Evolutionary conservation across 805 yeast species (phyloP), one percentile per base, ranked within the genome.

Genomic region (Komagataella ulmi): DNA sequence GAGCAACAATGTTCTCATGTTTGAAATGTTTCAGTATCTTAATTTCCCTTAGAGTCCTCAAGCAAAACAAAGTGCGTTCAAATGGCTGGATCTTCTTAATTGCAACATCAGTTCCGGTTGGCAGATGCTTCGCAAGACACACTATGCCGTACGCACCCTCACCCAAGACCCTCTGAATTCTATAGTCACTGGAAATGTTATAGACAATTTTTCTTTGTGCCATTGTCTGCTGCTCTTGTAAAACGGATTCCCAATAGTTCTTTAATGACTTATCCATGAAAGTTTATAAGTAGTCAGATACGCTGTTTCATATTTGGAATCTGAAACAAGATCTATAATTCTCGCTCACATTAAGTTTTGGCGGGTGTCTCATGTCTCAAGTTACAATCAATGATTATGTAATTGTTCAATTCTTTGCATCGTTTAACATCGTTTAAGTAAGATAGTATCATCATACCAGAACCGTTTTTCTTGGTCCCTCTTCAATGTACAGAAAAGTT

Each of bases 61-160:
- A 68, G 54, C 88, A 81, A 54, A 84, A 79, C 60, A 85, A 67
- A 1, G 79, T 74, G 59, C 79, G 77, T 50, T 77, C 76, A 61
- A 85, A 84, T 0, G 93, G 90, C 53, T 79, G 79, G 6, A 86
- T 80, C 61, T 81, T 85, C 64, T 86, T 86, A 53, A 86, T 85
- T 1, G 95, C 95, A 2, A 86, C 93, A 54, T 72, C 71, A 1
- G 76, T 73, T 17, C 76, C 74, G 1, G 85, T 72, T 10, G 83
- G 81, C 53, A 71, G 72, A 57, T 83, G 88, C 8, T 73, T 63
- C 0, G 89, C 93, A 3, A 80, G 73, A 48, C 85, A 83, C 4
- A 86, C 95, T 2, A 84, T 75, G 0, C 95, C 93, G 57, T 86
- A 86, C 0, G 93, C 89, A 1, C 95, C 95, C 62, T 83, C 87